Base-by-base conservation (phyloP, 371 early-diverging fungal species). In the Haplosporangium sp. region DNA sequence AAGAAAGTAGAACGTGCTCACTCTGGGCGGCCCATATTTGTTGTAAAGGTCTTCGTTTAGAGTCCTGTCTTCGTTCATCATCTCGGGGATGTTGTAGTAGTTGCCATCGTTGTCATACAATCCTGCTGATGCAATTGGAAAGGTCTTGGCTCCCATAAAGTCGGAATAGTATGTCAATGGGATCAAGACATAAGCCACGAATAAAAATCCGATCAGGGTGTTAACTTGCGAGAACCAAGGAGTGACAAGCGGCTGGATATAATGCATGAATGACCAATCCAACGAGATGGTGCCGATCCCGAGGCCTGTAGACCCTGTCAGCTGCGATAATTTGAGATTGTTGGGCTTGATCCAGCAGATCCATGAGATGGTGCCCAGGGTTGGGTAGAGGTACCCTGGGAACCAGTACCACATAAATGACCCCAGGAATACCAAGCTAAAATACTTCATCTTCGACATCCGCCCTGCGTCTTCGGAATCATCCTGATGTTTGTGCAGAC, bases 331-430 rank as follows among this genome's bases (percentile, higher is more conserved):
- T 18, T 85, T 56, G 58, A 85, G 82, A 55, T 81, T 82, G 66
- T 91, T 89, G 83, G 83, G 84, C 16, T 86, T 83, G 64, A 89
- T 73, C 67, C 89, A 85, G 67, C 93, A 91, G 20, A 91, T 75
- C n/a, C 86, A 50, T 18, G 50, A 50, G 9, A 50, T 50, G 50
- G 20, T 2, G 16, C 50, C 50, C 5, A 18, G 2, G 10, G 50
- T 50, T 1, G 50, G 50, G 50, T 18, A 50, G 18, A 50, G 10
- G 20, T 18, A 50, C 0, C 18, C 50, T 50, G 50, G 50, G 50
- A 50, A 50, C 18, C 14, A 18, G 18, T 13, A n/a, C 50, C 14
- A 50, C 2, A 50, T 10, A 18, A 50, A 50, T 21, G 50, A 50
- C 6, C 50, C 50, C 20, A 50, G 18, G 18, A 20, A 18, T 9